Evolutionary conservation across 106 monocot genomes (phyloP).

Genomic region (Dendrobium huoshanense): DNA sequence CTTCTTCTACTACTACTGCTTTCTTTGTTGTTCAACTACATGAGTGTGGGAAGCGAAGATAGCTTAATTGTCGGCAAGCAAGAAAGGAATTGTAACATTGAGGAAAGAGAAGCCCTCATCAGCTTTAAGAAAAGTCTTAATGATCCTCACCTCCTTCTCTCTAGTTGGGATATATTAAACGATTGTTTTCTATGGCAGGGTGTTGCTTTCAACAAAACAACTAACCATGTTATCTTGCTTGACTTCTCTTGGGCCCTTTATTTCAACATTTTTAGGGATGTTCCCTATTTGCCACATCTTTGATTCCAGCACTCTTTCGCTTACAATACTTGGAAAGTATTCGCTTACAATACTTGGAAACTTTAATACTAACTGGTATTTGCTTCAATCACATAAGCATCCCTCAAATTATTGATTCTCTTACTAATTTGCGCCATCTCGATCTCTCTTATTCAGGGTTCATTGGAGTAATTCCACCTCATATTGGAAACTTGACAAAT

Average conservation of each 20-base stretch:
- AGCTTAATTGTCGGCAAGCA: too few species aligned
- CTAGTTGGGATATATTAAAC: conserved; percentile 10
- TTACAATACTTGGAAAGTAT: too few species aligned
- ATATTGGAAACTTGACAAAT: conserved; percentile 28
- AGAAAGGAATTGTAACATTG: too few species aligned
- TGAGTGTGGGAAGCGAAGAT: too few species aligned
- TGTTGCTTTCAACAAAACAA: conserved; percentile 12
- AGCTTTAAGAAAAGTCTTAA: conserved; percentile 2
- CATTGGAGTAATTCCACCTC: conserved; percentile 12
- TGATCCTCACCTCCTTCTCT: not conserved
- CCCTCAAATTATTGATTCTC: conserved; percentile 20
- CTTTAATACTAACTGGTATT: not conserved
- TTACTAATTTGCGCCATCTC: conserved; percentile 23
- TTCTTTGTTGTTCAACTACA: too few species aligned
- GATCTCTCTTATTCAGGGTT: conserved; percentile 15
- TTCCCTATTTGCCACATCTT: too few species aligned
- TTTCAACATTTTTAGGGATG: too few species aligned
- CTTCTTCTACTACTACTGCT: too few species aligned
- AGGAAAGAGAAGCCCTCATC: conserved; percentile 20
- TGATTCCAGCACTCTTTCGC: too few species aligned
- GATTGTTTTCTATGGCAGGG: conserved; percentile 28
- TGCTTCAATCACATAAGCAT: conserved; percentile 1
- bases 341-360: too few species aligned
- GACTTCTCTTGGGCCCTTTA: not conserved
- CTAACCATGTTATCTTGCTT: conserved; percentile 14